Evolutionary conservation across 371 early-diverging fungal genomes (phyloP).

Genomic region (Mortierella sp.): DNA sequence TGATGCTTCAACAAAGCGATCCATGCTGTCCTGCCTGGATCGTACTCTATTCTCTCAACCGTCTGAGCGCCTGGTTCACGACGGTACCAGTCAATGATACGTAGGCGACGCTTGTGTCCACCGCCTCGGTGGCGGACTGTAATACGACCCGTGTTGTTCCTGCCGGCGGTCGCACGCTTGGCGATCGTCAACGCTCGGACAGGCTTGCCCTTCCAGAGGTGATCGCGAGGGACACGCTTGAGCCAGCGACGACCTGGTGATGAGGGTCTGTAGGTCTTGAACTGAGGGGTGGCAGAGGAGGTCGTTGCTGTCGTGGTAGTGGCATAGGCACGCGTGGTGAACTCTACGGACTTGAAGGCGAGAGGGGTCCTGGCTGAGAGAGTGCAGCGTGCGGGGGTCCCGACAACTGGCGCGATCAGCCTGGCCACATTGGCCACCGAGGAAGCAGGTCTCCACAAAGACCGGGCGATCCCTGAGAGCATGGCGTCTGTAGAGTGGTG

Average conservation of each 20-base stretch:
- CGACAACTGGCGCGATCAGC: conserved; percentile 22
- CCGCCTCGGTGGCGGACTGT: conserved; percentile 96
- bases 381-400: conserved; percentile 11
- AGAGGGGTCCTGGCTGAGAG: conserved; percentile 25
- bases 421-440: conserved; percentile 19
- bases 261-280: conserved; percentile 92
- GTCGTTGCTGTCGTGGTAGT: conserved; percentile 29
- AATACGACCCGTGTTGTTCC: conserved; percentile 92
- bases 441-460: conserved; percentile 35
- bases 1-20: conserved; percentile 88
- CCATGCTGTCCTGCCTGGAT: conserved; percentile 94
- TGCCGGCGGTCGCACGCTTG: conserved; percentile 85
- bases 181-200: conserved; percentile 83
- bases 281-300: conserved; percentile 57
- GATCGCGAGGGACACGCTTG: conserved; percentile 89
- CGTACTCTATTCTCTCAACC: conserved; percentile 93
- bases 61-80: conserved; percentile 77
- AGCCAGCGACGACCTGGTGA: conserved; percentile 91
- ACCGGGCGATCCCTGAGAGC: conserved; percentile 46
- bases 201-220: conserved; percentile 93
- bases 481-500: conserved; percentile 13
- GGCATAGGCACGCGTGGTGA: conserved; percentile 32
- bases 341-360: conserved; percentile 1
- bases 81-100: conserved; percentile 90
- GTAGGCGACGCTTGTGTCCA: conserved; percentile 91